Evolutionary conservation across 306 rosid species (phyloP).

Genomic region (Gleditsia sinensis): DNA sequence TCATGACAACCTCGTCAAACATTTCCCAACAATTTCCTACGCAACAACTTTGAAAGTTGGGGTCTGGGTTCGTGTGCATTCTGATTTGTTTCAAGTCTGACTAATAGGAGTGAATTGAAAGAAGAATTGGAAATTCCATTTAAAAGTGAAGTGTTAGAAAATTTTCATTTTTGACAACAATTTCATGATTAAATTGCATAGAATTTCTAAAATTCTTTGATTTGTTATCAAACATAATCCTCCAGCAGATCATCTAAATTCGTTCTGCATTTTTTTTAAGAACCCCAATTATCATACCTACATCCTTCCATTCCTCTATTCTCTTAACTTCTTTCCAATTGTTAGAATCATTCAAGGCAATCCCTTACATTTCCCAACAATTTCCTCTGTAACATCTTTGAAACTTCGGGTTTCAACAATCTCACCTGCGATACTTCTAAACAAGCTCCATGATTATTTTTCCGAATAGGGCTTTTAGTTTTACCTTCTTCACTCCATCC

Average conservation of each 20-base stretch:
- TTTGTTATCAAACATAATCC: background rate
- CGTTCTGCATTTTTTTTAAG: background rate
- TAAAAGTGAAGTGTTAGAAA: no score
- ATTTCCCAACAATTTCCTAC: no score
- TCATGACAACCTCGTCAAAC: constrained; percentile 5
- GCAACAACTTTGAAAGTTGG: no score
- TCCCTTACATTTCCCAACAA: constrained; percentile 13
- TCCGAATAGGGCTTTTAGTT: background rate
- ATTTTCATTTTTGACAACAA: no score
- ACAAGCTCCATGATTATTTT: constrained; percentile 11
- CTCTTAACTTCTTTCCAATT: background rate
- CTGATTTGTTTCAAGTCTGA: no score
- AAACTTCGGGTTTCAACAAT: background rate
- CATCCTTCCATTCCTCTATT: constrained; percentile 7
- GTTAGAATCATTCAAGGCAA: background rate
- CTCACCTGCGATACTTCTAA: background rate
- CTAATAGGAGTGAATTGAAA: no score
- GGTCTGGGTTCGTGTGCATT: no score
- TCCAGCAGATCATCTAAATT: background rate
- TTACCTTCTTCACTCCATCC: background rate
- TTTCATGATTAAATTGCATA: no score
- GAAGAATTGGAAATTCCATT: no score
- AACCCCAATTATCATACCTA: background rate
- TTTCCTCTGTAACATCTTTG: background rate
- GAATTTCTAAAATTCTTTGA: no score